These are phyloP conservation scores for Penicillium diatomitis DNA, from an alignment of 495 filamentous ascomycete species.

Conservation along the genomic window DNA sequence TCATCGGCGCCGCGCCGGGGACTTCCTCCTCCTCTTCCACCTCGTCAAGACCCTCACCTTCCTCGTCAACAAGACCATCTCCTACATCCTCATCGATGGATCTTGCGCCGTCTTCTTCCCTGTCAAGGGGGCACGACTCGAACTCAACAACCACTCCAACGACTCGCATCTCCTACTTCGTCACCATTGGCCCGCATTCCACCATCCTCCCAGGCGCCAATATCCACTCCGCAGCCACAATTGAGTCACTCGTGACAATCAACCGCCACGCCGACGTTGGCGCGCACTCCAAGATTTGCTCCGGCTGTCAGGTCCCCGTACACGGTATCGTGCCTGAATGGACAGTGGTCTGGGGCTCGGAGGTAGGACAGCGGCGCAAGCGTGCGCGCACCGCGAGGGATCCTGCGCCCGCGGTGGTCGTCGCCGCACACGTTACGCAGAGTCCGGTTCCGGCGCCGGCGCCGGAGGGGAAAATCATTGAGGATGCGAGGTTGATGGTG, in stretches of 20 bases:
- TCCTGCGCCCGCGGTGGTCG: constrained; percentile 15
- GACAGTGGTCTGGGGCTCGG: constrained; percentile 36
- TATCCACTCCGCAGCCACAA: constrained; percentile 24
- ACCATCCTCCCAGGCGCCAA: constrained; percentile 27
- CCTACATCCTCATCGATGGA: constrained; percentile 4
- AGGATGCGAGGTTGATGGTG: constrained; percentile 39
- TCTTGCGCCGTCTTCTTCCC: neutral
- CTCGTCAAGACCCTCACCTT: neutral
- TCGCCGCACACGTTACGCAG: constrained; percentile 12
- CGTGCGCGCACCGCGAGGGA: constrained; percentile 17
- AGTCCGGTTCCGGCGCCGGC: constrained; percentile 13
- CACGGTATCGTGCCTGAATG: constrained; percentile 25
- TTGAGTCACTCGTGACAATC: constrained; percentile 28
- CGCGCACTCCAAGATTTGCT: constrained; percentile 34
- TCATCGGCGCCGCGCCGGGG: constrained; percentile 43
- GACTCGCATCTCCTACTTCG: constrained; percentile 28
- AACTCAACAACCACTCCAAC: constrained; percentile 3
- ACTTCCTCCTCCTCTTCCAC: constrained; percentile 5
- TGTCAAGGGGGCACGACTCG: neutral
- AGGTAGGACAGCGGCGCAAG: constrained; percentile 26
- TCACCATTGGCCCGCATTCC: constrained; percentile 25
- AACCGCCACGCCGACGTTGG: constrained; percentile 25
- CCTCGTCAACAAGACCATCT: constrained; percentile 4
- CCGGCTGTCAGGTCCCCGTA: constrained; percentile 24
- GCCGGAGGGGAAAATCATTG: constrained; percentile 29